Evolutionary conservation across 2,329 filamentous ascomycete genomes (phyloP).

Genomic region (Trichoderma citrinoviride): DNA sequence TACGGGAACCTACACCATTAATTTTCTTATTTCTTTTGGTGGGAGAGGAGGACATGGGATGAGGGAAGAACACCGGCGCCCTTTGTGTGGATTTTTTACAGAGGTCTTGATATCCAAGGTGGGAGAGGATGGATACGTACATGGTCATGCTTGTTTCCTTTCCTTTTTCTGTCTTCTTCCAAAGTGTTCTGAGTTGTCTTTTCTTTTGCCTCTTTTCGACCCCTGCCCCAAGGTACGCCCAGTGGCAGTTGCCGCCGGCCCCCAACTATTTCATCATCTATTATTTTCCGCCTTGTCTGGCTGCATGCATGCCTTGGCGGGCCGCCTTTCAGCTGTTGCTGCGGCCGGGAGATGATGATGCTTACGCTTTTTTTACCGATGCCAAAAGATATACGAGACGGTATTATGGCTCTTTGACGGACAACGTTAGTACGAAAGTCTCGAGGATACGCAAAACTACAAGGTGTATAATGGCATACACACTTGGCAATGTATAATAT

Average conservation of each 20-base stretch:
- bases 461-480: constrained; percentile 11
- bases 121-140: constrained; percentile 18
- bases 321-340: not conserved
- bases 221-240: not conserved
- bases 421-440: constrained; percentile 3
- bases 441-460: not conserved
- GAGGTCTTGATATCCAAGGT: constrained; percentile 19
- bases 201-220: not conserved
- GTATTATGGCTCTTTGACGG: not conserved
- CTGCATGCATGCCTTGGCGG: not conserved
- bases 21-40: not conserved
- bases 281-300: not conserved
- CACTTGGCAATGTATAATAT: constrained; percentile 19
- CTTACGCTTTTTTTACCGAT: constrained; percentile 10
- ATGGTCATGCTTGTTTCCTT: constrained; percentile 16
- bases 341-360: constrained; percentile 1
- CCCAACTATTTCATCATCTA: not conserved
- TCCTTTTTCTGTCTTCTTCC: constrained; percentile 10
- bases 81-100: constrained; percentile 10
- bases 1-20: constrained; percentile 1
- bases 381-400: constrained; percentile 18
- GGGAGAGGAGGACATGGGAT: constrained; percentile 10
- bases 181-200: not conserved
- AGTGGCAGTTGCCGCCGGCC: not conserved
- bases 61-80: constrained; percentile 3